A percentile compares a stretch with the other conserved stretches of the same genome.
These are phyloP conservation scores for Pleoardoris graminearum DNA, from an alignment of 2,329 filamentous ascomycete species.

Conservation along the genomic window DNA sequence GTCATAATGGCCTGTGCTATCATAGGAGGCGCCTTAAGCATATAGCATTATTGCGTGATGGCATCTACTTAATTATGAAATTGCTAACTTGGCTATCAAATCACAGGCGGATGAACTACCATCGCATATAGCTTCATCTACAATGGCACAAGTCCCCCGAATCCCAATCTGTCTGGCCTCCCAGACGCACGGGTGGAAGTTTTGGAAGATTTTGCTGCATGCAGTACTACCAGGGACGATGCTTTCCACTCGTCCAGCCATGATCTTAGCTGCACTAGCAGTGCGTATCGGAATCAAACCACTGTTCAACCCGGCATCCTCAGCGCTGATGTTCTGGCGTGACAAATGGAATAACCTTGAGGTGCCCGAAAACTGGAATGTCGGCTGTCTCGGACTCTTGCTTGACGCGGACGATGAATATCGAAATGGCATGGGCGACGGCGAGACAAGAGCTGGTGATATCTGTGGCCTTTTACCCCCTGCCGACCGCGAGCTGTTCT, in stretches of 20 bases:
- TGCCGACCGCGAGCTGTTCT: constrained; percentile 50
- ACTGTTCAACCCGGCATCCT: constrained; percentile 47
- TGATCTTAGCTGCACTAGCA: constrained; percentile 53
- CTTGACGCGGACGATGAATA: constrained; percentile 51
- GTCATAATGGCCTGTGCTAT: too few relatives aligned
- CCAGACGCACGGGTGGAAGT: constrained; percentile 42
- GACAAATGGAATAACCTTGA: constrained; percentile 54
- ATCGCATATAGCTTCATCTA: constrained; percentile 44
- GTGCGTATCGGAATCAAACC: constrained; percentile 54
- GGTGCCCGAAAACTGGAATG: constrained; percentile 56
- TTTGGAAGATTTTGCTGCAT: constrained; percentile 57
- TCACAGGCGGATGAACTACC: constrained; percentile 46
- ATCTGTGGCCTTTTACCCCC: constrained; percentile 39
- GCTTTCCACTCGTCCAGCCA: constrained; percentile 50
- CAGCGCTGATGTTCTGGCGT: constrained; percentile 49
- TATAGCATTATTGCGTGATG: too few relatives aligned
- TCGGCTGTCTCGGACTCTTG: constrained; percentile 51
- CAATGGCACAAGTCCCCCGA: constrained; percentile 42
- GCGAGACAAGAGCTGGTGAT: constrained; percentile 25
- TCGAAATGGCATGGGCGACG: constrained; percentile 9
- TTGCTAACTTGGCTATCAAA: background rate
- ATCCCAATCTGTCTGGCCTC: constrained; percentile 52
- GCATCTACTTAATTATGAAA: too few relatives aligned
- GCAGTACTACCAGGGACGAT: constrained; percentile 55
- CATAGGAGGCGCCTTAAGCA: too few relatives aligned